These are phyloP conservation scores for Schizochytrium sp. DNA, from an alignment of 108 stramenopile genomes.

Conservation along the genomic window DNA sequence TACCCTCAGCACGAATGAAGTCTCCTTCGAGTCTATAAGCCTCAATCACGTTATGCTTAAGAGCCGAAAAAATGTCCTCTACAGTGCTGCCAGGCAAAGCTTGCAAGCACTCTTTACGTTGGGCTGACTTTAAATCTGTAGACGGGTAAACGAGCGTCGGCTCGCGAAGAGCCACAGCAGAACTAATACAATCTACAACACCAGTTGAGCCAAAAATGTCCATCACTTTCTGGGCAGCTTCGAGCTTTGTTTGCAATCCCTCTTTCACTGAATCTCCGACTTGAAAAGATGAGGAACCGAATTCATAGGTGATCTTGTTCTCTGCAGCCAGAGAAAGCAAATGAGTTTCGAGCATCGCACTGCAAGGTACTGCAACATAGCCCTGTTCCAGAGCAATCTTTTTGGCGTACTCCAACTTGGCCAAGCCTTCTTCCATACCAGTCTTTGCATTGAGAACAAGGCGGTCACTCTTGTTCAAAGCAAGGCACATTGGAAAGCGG, in stretches of 20 bases:
- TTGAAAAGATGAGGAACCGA: conserved; percentile 35
- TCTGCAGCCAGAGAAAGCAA: neutral
- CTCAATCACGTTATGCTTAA: conserved; percentile 37
- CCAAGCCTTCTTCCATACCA: conserved; percentile 22
- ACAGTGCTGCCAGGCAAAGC: conserved; percentile 44
- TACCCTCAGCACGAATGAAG: conserved; percentile 62
- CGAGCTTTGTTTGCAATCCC: neutral
- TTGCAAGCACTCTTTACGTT: conserved; percentile 31
- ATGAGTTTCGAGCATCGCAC: conserved; percentile 18
- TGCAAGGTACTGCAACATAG: conserved; percentile 37
- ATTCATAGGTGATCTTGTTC: neutral
- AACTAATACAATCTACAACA: conserved; percentile 50
- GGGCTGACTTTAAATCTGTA: neutral
- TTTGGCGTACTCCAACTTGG: conserved; percentile 73
- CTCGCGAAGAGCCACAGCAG: conserved; percentile 42
- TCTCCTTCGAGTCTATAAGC: conserved; percentile 52
- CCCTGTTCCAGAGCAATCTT: conserved; percentile 67
- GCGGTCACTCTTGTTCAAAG: conserved; percentile 85
- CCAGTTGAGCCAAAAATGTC: neutral
- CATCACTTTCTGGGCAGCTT: neutral
- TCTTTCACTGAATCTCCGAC: neutral
- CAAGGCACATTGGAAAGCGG: conserved; percentile 88
- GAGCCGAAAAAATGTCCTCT: conserved; percentile 62
- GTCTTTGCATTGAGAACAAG: neutral
- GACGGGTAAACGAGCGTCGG: neutral